phyloP scores from a whole-genome alignment of 1,284 basidiomycete species.

The Vanrija sp. region DNA sequence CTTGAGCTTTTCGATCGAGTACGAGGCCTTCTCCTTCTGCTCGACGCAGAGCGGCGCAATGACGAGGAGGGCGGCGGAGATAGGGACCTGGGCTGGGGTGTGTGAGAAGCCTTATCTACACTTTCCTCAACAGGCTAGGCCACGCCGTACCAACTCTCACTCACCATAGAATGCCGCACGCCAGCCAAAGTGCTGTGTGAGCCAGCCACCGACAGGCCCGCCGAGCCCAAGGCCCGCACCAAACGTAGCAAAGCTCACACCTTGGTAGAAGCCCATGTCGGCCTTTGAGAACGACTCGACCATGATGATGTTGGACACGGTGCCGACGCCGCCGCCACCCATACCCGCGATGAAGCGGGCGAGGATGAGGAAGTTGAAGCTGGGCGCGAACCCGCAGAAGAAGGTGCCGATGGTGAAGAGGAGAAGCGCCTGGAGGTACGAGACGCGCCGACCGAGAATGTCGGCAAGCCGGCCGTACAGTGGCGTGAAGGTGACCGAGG shows the following conservation, averaged over 20 bases:
- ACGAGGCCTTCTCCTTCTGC: background rate
- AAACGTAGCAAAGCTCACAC: constrained; percentile 35
- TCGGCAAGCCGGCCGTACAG: constrained; percentile 31
- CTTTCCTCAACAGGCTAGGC: too few relatives aligned
- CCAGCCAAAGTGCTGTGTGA: constrained; percentile 48
- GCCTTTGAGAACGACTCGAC: constrained; percentile 43
- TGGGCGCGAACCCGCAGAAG: constrained; percentile 19
- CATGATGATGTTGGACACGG: constrained; percentile 42
- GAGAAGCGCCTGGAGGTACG: constrained; percentile 22
- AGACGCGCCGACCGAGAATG: constrained; percentile 22
- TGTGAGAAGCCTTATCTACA: too few relatives aligned
- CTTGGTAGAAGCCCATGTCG: constrained; percentile 46
- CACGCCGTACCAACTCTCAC: background rate
- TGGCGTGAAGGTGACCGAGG: constrained; percentile 30
- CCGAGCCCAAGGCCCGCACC: constrained; percentile 45
- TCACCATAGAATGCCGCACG: constrained; percentile 39
- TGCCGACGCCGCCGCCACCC: constrained; percentile 33
- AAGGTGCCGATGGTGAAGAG: constrained; percentile 30
- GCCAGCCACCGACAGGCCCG: constrained; percentile 46
- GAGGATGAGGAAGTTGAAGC: constrained; percentile 10
- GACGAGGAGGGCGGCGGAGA: constrained; percentile 10
- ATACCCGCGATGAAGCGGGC: constrained; percentile 32
- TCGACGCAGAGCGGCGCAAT: constrained; percentile 10
- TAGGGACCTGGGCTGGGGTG: constrained; percentile 19
- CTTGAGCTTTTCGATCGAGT: constrained; percentile 1